A percentile compares a stretch with the other conserved stretches of the same genome.
Evolutionary conservation across 2,329 filamentous ascomycete genomes (phyloP).

Genomic region (Basipetospora chlamydospora): DNA sequence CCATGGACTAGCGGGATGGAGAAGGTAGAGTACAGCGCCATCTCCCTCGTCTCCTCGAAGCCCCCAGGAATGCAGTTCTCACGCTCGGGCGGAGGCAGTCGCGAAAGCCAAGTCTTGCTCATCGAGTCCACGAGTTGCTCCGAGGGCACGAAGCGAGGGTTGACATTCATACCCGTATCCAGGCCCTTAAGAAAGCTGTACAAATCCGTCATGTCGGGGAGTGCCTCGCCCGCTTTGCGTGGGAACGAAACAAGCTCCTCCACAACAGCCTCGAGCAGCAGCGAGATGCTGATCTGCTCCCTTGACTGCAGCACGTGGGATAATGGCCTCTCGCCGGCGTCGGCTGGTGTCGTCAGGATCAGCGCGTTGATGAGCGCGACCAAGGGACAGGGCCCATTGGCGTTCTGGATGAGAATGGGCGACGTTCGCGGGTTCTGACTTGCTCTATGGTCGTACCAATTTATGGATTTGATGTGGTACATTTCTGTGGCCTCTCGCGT

Average conservation of each 20-base stretch:
- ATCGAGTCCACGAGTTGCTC: conserved; percentile 29
- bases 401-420: conserved; percentile 82
- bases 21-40: conserved; percentile 85
- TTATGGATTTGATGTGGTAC: conserved; percentile 85
- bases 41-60: conserved; percentile 78
- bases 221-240: conserved; percentile 43
- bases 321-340: conserved; percentile 49
- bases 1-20: conserved; percentile 80
- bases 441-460: conserved; percentile 57
- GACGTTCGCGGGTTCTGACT: conserved; percentile 55
- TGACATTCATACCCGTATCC: conserved; percentile 96
- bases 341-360: conserved; percentile 62
- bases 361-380: conserved; percentile 88
- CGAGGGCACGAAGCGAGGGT: conserved; percentile 66
- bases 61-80: conserved; percentile 43
- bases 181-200: conserved; percentile 78
- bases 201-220: conserved; percentile 79
- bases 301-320: conserved; percentile 63
- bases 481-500: conserved; percentile 46
- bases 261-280: conserved; percentile 79
- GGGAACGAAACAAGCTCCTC: conserved; percentile 79
- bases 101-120: conserved; percentile 36
- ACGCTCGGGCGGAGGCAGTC: conserved; percentile 35
- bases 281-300: conserved; percentile 75
- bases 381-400: conserved; percentile 86